phyloP scores from a whole-genome alignment of 176 grass and related monocot species.

The Oropetium thomaeum region DNA sequence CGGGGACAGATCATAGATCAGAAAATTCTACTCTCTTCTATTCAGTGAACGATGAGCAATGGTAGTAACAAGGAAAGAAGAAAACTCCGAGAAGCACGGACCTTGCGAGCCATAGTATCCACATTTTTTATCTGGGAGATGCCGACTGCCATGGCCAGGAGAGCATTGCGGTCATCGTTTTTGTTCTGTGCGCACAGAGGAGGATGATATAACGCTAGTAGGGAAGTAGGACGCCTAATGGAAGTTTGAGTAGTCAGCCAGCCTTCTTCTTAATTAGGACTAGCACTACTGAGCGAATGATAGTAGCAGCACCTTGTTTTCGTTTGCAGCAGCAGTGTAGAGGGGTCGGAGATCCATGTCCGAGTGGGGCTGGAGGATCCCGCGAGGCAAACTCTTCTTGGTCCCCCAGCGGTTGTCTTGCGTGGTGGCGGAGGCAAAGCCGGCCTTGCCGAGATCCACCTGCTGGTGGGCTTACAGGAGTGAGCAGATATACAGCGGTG shows the following conservation, averaged over 20 bases:
- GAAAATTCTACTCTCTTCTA: neutral
- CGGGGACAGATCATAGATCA: slow-evolving; percentile 11
- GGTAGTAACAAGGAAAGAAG: neutral
- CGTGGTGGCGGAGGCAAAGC: slow-evolving; percentile 17
- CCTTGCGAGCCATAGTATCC: slow-evolving; percentile 72
- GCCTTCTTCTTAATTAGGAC: neutral
- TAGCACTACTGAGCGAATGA: neutral
- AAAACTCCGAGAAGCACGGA: slow-evolving; percentile 7
- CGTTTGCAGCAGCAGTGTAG: slow-evolving; percentile 19
- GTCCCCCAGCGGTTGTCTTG: slow-evolving; percentile 24
- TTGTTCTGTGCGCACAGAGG: slow-evolving; percentile 40
- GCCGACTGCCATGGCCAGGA: slow-evolving; percentile 90
- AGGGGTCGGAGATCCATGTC: slow-evolving; percentile 82
- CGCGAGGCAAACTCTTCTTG: slow-evolving; percentile 58
- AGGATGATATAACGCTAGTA: neutral
- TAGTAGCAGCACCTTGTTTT: neutral
- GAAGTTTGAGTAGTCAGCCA: neutral
- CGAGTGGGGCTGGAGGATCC: slow-evolving; percentile 67
- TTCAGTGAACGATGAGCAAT: neutral
- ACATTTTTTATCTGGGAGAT: slow-evolving; percentile 89
- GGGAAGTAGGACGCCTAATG: neutral
- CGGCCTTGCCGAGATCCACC: slow-evolving; percentile 50
- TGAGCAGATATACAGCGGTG: neutral
- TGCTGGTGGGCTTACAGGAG: slow-evolving; percentile 12
- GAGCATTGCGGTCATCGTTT: slow-evolving; percentile 48